Conservation (phyloP, 179 eudicot genomes). For the Corrigiola litoralis region DNA sequence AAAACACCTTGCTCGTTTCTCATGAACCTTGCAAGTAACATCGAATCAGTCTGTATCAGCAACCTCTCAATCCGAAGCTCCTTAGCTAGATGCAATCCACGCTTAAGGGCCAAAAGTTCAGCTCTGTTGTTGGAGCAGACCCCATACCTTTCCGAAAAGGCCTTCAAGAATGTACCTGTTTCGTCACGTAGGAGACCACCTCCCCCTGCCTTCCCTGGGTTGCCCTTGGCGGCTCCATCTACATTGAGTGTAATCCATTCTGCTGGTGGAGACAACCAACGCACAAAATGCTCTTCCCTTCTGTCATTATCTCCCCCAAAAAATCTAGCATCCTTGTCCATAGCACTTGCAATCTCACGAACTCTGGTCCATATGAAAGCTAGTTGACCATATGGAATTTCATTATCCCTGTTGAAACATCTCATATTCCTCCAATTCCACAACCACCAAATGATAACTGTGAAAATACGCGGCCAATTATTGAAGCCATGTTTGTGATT, state of each 20-base stretch:
- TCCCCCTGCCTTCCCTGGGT: not conserved
- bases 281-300: not conserved
- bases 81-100: too few species aligned
- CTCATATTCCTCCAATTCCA: too few species aligned
- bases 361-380: too few species aligned
- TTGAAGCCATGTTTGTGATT: not conserved
- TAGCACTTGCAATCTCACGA: not conserved
- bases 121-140: too few species aligned
- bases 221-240: not conserved
- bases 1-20: too few species aligned
- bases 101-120: too few species aligned
- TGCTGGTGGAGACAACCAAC: not conserved
- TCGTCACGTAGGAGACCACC: not conserved
- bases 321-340: not conserved
- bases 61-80: too few species aligned
- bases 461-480: not conserved
- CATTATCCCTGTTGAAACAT: not conserved
- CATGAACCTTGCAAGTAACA: too few species aligned
- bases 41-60: too few species aligned
- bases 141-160: too few species aligned
- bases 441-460: not conserved
- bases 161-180: too few species aligned
- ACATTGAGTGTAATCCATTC: not conserved
- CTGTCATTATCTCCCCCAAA: not conserved
- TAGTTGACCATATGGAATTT: not conserved